Base-by-base conservation (phyloP, 106 monocot species). In the Allium fistulosum region DNA sequence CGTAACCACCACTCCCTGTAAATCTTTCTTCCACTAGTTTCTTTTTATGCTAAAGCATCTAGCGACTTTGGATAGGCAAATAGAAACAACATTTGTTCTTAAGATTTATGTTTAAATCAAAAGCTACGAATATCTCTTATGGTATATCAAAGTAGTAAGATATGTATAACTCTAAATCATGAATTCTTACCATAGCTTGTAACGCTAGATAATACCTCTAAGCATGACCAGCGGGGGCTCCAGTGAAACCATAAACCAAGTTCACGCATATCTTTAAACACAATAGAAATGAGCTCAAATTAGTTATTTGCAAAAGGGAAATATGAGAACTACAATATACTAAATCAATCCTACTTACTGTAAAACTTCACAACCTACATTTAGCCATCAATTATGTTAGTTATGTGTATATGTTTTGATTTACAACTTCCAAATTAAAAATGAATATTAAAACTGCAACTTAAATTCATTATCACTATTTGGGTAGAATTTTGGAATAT, bases 1-100 rank as follows among this genome's bases (percentile, higher is more conserved):
- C 92, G 61, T 99, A 99, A 28, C 87, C 87, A 74, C 77, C 82
- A 45, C 59, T 53, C 67, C 79, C 83, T 46, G 97, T 99, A 74
- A 99, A 99, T 64, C 77, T 92, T 68, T 87, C 97, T 79, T 90
- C 89, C 11, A 99, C 89, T 69, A 99, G 82, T 81, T 92, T 99
- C 75, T 99, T 89, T 73, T 92, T 99, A 50, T 99, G 97, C 64
- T 99, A 92, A 67, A 99, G 92, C 97, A 99, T 99, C 71, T 99
- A 88, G 17, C 97, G 79, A 71, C 97, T 92, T 92, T 81, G 61
- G 79, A 55, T 10, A 69, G 45, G 18, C 46, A 67, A 64, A 59
- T 57, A 26, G 26, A 46, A 53, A 66, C 53, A 66, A 48, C n/a
- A 22, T 48, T 70, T 8, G 4, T 26, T 26, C 9, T 47, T 66